Percentiles rank a stretch among this genome's conserved stretches.
These are phyloP conservation scores for Phytophthora parvispora DNA, from an alignment of 352 stramenopile genomes.

Conservation along the genomic window DNA sequence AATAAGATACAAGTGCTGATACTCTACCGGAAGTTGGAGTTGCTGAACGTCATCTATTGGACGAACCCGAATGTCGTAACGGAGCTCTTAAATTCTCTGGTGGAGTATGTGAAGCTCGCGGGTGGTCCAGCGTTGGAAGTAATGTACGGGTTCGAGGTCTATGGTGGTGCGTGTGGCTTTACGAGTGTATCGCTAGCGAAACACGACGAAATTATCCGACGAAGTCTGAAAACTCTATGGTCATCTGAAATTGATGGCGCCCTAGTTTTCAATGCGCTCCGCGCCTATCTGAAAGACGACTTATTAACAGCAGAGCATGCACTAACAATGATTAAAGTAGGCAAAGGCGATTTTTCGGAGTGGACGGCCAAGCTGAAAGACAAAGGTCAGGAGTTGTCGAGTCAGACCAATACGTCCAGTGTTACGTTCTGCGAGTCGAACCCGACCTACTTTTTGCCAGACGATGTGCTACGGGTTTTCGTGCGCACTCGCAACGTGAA, in stretches of 20 bases:
- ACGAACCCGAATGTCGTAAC: conserved; percentile 5
- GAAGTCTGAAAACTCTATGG: conserved; percentile 31
- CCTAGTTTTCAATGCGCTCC: conserved; percentile 23
- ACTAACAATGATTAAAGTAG: conserved; percentile 37
- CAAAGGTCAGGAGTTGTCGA: conserved; percentile 23
- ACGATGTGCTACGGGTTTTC: conserved; percentile 50
- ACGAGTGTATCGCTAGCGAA: conserved; percentile 11
- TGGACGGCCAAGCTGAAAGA: conserved; percentile 48
- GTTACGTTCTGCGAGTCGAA: conserved; percentile 68
- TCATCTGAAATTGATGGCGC: conserved; percentile 19
- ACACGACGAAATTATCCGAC: conserved; percentile 25
- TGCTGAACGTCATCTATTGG: conserved; percentile 23
- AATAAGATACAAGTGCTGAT: conserved; percentile 23
- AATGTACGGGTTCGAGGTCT: conserved; percentile 7
- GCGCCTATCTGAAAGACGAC: conserved; percentile 11
- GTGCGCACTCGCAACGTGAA: conserved; percentile 62
- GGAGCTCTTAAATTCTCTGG: conserved; percentile 24
- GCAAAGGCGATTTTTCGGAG: conserved; percentile 28
- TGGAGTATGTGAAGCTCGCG: conserved; percentile 34
- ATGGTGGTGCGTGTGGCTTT: conserved; percentile 1
- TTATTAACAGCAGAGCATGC: conserved; percentile 37
- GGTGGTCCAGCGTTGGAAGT: conserved; percentile 9
- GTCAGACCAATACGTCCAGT: conserved; percentile 28
- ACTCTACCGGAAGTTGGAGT: conserved; percentile 30
- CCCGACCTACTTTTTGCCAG: conserved; percentile 44